phyloP scores from a whole-genome alignment of 192 early-diverging fungal species.

The Coemansia sp. region DNA sequence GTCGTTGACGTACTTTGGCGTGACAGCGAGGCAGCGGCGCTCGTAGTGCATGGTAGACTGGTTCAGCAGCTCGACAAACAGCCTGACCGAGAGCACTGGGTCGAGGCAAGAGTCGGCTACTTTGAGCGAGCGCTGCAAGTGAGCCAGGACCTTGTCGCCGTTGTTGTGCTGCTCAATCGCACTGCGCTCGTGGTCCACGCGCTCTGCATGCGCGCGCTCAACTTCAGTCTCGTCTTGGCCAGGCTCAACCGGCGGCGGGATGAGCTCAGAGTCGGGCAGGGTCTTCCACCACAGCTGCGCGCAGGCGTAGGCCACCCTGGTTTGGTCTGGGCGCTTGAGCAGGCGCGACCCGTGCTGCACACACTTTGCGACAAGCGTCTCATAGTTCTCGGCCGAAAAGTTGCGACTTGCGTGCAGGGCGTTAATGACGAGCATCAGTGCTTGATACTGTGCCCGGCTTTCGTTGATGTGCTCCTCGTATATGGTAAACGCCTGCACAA shows the following conservation, averaged over 20 bases:
- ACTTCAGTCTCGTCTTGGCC: constrained; percentile 50
- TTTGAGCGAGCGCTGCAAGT: constrained; percentile 93
- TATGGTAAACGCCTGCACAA: constrained; percentile 95
- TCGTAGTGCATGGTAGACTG: constrained; percentile 96
- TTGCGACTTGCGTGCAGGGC: constrained; percentile 82
- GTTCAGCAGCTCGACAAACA: constrained; percentile 98
- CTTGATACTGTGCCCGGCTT: constrained; percentile 88
- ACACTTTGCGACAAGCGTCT: constrained; percentile 91
- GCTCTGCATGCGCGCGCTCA: constrained; percentile 40
- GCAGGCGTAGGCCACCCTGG: constrained; percentile 79
- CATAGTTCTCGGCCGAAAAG: constrained; percentile 92
- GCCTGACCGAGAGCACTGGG: constrained; percentile 80
- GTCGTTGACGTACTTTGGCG: constrained; percentile 91
- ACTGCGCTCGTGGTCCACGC: constrained; percentile 53
- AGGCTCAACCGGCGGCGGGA: constrained; percentile 46
- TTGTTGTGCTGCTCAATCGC: constrained; percentile 78
- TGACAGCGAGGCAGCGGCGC: constrained; percentile 88
- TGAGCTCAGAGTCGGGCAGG: constrained; percentile 52
- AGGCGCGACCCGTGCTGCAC: constrained; percentile 89
- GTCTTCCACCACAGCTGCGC: constrained; percentile 93
- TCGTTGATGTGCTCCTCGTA: constrained; percentile 98
- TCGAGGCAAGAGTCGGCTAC: constrained; percentile 96
- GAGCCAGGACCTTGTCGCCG: constrained; percentile 87
- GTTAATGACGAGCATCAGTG: constrained; percentile 86
- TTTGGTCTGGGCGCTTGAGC: constrained; percentile 95